Base-by-base conservation (phyloP, 139 green algal genomes). In the Chlorella sp. region DNA sequence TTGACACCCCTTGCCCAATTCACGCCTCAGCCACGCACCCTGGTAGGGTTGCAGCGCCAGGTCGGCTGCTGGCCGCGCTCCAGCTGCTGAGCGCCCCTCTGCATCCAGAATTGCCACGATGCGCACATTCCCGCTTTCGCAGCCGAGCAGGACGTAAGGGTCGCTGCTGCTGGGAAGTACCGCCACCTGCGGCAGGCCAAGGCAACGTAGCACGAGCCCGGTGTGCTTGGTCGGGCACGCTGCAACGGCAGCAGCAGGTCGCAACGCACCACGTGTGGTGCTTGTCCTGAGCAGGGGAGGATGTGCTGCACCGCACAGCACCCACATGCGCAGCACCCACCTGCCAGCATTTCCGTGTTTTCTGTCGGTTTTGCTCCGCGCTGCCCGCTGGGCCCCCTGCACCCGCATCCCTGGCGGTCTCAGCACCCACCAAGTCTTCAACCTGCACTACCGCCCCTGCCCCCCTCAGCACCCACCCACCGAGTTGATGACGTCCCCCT, bases 121-220 rank as follows among this genome's bases (percentile, higher is more conserved):
- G 32, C 91, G 88, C 61, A 92, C n/a, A 60, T 85, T 86, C 60
- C 93, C 93, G n/a, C 86, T 91, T 40, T 88, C 86, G 81, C 92
- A 95, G 76, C 90, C 93, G 37, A 95, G 85, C 32, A 95, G 61
- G 14, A 95, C 36, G 61, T 93, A 95, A 0, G 93, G 91, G 30
- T 90, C 89, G 1, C 64, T 15, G 28, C 12, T 64, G 48, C 78
- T 39, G 22, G 84, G 85, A 39, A 95, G 73, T n/a, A 87, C 34
- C 19, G 90, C 83, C 3, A 57, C 48, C 48, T 57, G 9, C 48
- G 9, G 48, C 48, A 57, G 9, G 48, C 5, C 48, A 57, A 57
- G 48, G 48, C 48, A 57, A 57, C 48, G 9, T 57, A 57, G 48
- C 48, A 57, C 48, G 48, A 5, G 48, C 5, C 48, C 48, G 48